phyloP scores from a whole-genome alignment of 2,329 filamentous ascomycete species.

The Aplosporella prunicola region DNA sequence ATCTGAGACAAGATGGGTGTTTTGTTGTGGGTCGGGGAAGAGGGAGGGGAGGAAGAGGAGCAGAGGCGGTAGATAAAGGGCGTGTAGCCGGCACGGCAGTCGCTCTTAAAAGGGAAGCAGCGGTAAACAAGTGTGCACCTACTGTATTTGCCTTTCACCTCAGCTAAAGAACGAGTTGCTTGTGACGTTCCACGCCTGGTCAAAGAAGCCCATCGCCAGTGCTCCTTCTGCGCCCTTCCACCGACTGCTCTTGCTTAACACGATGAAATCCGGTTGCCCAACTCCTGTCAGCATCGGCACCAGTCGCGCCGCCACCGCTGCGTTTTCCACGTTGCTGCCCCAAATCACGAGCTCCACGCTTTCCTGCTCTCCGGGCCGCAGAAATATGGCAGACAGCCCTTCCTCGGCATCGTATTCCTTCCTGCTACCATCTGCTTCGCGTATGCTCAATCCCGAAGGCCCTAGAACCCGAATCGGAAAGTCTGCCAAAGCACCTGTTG shows the following conservation, averaged over 20 bases:
- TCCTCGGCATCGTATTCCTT: conserved; percentile 22
- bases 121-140: too few relatives aligned
- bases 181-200: conserved; percentile 44
- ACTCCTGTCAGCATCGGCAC: conserved; percentile 48
- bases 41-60: conserved; percentile 7
- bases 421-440: conserved; percentile 17
- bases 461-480: conserved; percentile 24
- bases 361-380: conserved; percentile 37
- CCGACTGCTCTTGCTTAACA: conserved; percentile 37
- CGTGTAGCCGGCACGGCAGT: too few relatives aligned
- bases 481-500: conserved; percentile 16
- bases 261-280: conserved; percentile 49
- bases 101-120: too few relatives aligned
- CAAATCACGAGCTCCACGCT: conserved; percentile 48
- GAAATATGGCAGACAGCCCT: conserved; percentile 42
- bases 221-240: conserved; percentile 45
- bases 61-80: conserved; percentile 7
- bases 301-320: conserved; percentile 43
- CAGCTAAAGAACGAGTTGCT: conserved; percentile 34
- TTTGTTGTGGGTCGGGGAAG: conserved; percentile 1
- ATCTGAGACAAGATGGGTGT: conserved; percentile 9
- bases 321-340: conserved; percentile 40
- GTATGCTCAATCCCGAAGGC: conserved; percentile 11
- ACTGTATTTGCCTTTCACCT: too few relatives aligned
- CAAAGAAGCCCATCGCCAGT: conserved; percentile 47